Evolutionary conservation across 2,329 filamentous ascomycete genomes (phyloP).

Genomic region (Cytospora schulzeri): DNA sequence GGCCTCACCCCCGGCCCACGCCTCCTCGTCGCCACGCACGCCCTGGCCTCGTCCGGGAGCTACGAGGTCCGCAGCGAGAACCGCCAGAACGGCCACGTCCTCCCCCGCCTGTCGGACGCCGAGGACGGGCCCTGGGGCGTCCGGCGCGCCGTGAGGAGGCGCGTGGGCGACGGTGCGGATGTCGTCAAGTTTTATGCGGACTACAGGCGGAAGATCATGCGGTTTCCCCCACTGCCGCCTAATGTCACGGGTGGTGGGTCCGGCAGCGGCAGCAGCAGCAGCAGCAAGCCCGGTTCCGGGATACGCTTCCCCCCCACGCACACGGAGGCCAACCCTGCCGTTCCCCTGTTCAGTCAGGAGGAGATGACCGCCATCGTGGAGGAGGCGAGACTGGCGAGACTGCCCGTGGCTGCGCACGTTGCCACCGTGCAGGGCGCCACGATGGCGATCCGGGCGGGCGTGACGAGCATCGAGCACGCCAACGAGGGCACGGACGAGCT

Average conservation of each 20-base stretch:
- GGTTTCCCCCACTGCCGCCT: slow-evolving; percentile 42
- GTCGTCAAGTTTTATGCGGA: slow-evolving; percentile 55
- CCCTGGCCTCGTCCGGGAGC: slow-evolving; percentile 51
- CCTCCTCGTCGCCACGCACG: slow-evolving; percentile 57
- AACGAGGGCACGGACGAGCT: slow-evolving; percentile 43
- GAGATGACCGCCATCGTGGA: slow-evolving; percentile 54
- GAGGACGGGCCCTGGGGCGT: slow-evolving; percentile 52
- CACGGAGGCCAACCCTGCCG: slow-evolving; percentile 41
- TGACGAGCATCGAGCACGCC: slow-evolving; percentile 51
- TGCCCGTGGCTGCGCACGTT: slow-evolving; percentile 49
- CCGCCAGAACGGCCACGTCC: slow-evolving; percentile 35
- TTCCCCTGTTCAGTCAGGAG: slow-evolving; percentile 49
- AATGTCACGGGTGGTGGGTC: slow-evolving; percentile 32
- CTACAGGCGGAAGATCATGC: slow-evolving; percentile 47
- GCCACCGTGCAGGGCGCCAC: slow-evolving; percentile 45
- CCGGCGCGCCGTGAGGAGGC: slow-evolving; percentile 47
- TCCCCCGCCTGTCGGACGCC: slow-evolving; percentile 44
- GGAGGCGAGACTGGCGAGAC: slow-evolving; percentile 45
- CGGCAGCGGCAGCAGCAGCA: too few relatives aligned
- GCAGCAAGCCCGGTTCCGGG: background rate
- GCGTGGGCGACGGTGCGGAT: slow-evolving; percentile 51
- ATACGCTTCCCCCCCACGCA: slow-evolving; percentile 41
- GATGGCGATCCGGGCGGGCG: slow-evolving; percentile 50
- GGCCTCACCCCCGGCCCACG: slow-evolving; percentile 56
- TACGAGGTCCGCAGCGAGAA: slow-evolving; percentile 55